A percentile compares a stretch with the other conserved stretches of the same genome.
Evolutionary conservation across 78 protist species (phyloP).

Genomic region (Anaeramoeba ignava): DNA sequence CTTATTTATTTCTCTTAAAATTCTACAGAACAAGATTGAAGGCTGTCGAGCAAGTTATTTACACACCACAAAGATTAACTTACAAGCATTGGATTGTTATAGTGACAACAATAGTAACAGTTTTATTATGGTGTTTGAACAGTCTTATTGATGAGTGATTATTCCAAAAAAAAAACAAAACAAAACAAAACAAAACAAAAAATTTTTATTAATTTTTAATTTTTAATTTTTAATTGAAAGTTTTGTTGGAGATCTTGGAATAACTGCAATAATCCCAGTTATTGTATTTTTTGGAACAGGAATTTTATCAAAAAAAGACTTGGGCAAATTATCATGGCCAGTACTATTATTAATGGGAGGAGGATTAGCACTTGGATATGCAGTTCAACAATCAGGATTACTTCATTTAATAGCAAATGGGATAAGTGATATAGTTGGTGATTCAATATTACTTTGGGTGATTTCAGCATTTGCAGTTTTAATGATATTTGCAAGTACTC

Average conservation of each 20-base stretch:
- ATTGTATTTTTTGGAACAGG: background rate
- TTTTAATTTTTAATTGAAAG: no score
- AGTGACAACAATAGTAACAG: background rate
- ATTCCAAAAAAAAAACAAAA: no score
- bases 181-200: no score
- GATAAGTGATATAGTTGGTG: background rate
- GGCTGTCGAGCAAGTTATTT: background rate
- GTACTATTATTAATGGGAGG: background rate
- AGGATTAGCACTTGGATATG: conserved; percentile 2
- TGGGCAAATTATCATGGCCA: background rate
- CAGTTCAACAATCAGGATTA: background rate
- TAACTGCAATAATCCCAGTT: background rate
- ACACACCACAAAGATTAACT: background rate
- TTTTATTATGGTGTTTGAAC: background rate
- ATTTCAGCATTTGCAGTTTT: background rate
- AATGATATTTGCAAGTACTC: background rate
- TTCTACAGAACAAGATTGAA: background rate
- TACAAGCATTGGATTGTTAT: background rate
- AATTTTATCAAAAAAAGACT: background rate
- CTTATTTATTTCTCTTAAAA: background rate
- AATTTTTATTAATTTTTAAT: no score
- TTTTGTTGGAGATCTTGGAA: background rate
- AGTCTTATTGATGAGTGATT: background rate
- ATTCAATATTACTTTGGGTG: background rate
- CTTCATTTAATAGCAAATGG: background rate